Percentiles rank a stretch among this genome's conserved stretches.
Evolutionary conservation across 2,329 filamentous ascomycete species (phyloP).

Genomic region (Colletotrichum karsti): DNA sequence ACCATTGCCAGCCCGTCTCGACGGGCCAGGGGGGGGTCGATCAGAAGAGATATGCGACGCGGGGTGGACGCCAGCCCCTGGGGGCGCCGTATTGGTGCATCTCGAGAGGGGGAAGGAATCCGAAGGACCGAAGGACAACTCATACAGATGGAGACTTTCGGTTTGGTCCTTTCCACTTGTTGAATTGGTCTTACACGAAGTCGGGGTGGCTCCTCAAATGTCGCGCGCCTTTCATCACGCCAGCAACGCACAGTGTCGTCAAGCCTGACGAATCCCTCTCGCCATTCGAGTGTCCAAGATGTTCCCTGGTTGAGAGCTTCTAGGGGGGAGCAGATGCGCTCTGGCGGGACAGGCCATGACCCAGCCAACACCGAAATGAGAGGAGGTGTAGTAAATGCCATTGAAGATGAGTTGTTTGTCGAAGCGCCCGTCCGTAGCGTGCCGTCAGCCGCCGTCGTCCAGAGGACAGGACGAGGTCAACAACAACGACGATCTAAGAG

Average conservation of each 20-base stretch:
- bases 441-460: conserved; percentile 2
- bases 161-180: too few species aligned
- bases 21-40: background rate
- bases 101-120: background rate
- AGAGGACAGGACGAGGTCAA: background rate
- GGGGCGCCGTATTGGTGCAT: background rate
- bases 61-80: background rate
- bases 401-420: background rate
- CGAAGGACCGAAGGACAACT: background rate
- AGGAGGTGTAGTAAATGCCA: conserved; percentile 21
- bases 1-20: background rate
- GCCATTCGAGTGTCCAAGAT: background rate
- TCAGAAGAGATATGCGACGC: conserved; percentile 7
- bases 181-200: too few species aligned
- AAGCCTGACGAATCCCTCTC: background rate
- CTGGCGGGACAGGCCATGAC: background rate
- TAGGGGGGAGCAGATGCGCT: background rate
- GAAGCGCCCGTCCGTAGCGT: conserved; percentile 2
- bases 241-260: conserved; percentile 2
- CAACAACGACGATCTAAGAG: too few species aligned
- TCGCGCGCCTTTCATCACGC: background rate
- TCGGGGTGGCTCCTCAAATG: too few species aligned
- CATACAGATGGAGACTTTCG: background rate
- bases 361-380: conserved; percentile 11
- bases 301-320: background rate